These are phyloP conservation scores for Crassisporium funariophilum DNA, from an alignment of 768 basidiomycete genomes.

Conservation along the genomic window DNA sequence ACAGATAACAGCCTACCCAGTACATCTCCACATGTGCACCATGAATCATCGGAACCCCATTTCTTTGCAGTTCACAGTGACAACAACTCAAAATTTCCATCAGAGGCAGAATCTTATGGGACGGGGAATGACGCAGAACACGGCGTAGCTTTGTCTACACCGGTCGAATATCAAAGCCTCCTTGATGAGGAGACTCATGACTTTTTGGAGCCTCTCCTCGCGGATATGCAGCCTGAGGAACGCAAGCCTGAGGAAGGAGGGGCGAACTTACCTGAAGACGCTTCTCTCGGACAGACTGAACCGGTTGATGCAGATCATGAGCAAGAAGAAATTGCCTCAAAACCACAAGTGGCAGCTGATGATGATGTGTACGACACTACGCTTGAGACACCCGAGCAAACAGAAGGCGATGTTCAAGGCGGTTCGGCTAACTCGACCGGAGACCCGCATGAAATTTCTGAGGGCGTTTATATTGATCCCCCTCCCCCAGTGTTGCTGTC, in stretches of 20 bases:
- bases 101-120: background rate
- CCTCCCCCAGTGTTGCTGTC: slow-evolving; percentile 69
- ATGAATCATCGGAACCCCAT: background rate
- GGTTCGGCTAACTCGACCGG: slow-evolving; percentile 20
- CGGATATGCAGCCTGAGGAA: too few relatives aligned
- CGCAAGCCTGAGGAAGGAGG: too few relatives aligned
- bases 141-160: too few relatives aligned
- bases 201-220: too few relatives aligned
- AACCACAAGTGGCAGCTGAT: background rate
- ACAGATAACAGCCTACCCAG: background rate
- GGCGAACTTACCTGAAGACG: too few relatives aligned
- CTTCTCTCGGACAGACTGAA: too few relatives aligned
- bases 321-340: background rate
- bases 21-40: background rate
- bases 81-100: background rate
- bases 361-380: background rate
- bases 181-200: too few relatives aligned
- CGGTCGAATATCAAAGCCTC: too few relatives aligned
- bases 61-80: background rate
- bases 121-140: background rate
- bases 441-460: slow-evolving; percentile 62
- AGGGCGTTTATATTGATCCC: slow-evolving; percentile 74
- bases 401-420: slow-evolving; percentile 1
- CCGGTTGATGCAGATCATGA: background rate
- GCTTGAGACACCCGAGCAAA: slow-evolving; percentile 7